Conservation (phyloP, 2,329 filamentous ascomycete species). For the Calycina herbarum region DNA sequence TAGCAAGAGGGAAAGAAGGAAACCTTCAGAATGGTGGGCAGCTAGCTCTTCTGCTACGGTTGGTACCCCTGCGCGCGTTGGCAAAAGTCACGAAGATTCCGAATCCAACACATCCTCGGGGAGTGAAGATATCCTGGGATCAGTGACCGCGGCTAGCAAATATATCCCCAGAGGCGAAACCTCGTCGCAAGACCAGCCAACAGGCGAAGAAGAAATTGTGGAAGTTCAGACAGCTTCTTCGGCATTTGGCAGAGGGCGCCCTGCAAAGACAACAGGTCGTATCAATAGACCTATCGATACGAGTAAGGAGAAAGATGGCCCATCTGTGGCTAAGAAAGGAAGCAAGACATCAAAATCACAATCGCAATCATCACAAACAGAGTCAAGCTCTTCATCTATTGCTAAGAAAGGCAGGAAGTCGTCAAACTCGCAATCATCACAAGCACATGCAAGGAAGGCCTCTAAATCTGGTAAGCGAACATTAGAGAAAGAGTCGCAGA, state of each 20-base stretch:
- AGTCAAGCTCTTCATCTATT: neutral
- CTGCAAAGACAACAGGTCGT: neutral
- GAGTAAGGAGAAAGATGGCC: neutral
- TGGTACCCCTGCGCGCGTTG: neutral
- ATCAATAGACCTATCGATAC: neutral
- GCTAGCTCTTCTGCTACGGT: slow-evolving; percentile 7
- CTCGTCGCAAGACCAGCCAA: neutral
- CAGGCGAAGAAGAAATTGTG: slow-evolving; percentile 17
- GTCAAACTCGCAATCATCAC: neutral
- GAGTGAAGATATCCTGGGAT: slow-evolving; percentile 9
- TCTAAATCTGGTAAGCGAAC: neutral
- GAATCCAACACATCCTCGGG: slow-evolving; percentile 2
- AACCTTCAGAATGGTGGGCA: slow-evolving; percentile 21
- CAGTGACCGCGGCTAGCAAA: neutral
- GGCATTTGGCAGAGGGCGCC: slow-evolving; percentile 18
- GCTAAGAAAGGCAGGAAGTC: neutral
- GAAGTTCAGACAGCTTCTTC: slow-evolving; percentile 29
- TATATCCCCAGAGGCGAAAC: neutral
- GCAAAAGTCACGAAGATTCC: neutral
- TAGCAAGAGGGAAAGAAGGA: slow-evolving; percentile 18
- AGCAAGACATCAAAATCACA: slow-evolving; percentile 11
- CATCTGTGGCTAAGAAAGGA: slow-evolving; percentile 12
- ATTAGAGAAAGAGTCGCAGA: slow-evolving; percentile 11
- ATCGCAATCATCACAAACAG: slow-evolving; percentile 2
- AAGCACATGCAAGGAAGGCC: neutral